A percentile compares a stretch with the other conserved stretches of the same genome.
Evolutionary conservation across 306 rosid genomes (phyloP).

Genomic region (Lathyrus sativus): DNA sequence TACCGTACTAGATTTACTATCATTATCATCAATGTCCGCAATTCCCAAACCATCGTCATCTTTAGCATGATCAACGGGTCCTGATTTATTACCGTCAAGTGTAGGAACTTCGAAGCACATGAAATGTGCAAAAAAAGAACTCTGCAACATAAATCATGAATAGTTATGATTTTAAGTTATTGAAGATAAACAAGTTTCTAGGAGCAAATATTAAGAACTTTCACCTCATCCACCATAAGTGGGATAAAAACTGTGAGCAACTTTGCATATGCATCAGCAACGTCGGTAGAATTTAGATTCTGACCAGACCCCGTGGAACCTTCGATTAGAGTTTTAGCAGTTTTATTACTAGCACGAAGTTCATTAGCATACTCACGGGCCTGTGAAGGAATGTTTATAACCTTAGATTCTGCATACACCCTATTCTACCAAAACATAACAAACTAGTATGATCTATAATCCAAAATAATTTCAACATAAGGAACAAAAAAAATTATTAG

Average conservation of each 20-base stretch:
- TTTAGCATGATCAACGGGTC: slow-evolving; percentile 39
- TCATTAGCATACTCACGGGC: slow-evolving; percentile 96
- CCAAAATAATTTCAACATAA: not conserved
- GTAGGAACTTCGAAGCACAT: slow-evolving; percentile 93
- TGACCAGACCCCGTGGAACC: slow-evolving; percentile 69
- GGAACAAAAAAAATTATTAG: slow-evolving; percentile 7
- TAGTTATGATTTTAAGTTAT: slow-evolving; percentile 29
- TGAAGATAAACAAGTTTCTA: slow-evolving; percentile 4
- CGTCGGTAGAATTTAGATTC: slow-evolving; percentile 70
- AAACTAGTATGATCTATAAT: slow-evolving; percentile 16
- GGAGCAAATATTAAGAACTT: slow-evolving; percentile 28
- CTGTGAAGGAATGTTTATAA: slow-evolving; percentile 48
- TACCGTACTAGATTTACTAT: slow-evolving; percentile 54
- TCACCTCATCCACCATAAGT: slow-evolving; percentile 96
- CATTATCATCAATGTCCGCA: slow-evolving; percentile 75
- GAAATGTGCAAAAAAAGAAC: slow-evolving; percentile 85
- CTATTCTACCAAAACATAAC: slow-evolving; percentile 27
- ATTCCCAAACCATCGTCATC: slow-evolving; percentile 86
- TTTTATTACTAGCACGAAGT: slow-evolving; percentile 86
- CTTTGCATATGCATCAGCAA: slow-evolving; percentile 89
- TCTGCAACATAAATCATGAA: slow-evolving; percentile 58
- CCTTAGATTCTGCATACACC: slow-evolving; percentile 32
- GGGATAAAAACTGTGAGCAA: slow-evolving; percentile 92
- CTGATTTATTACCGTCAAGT: slow-evolving; percentile 59
- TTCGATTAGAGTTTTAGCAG: slow-evolving; percentile 69